These are phyloP conservation scores for Chrysosphaeria jannelii DNA, from an alignment of 2,329 filamentous ascomycete genomes.

Conservation along the genomic window DNA sequence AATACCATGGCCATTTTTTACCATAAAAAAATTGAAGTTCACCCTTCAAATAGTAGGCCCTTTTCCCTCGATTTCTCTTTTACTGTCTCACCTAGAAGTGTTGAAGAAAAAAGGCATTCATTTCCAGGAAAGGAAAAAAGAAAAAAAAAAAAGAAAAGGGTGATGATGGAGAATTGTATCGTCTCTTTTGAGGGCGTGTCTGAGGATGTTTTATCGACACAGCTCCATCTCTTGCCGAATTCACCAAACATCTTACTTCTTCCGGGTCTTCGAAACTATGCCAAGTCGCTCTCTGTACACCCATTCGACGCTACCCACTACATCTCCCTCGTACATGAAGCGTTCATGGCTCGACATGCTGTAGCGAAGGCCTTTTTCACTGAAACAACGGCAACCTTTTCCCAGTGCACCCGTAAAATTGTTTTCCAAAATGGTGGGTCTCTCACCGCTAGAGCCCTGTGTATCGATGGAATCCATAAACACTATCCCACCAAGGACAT, in stretches of 20 bases:
- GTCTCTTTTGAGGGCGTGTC: slow-evolving; percentile 27
- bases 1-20: background rate
- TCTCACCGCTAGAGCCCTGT: slow-evolving; percentile 20
- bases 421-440: slow-evolving; percentile 31
- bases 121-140: too few species aligned
- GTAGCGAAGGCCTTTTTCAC: slow-evolving; percentile 20
- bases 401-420: slow-evolving; percentile 9
- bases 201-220: slow-evolving; percentile 21
- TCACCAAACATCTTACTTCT: slow-evolving; percentile 27
- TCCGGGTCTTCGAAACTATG: slow-evolving; percentile 18
- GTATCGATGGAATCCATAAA: slow-evolving; percentile 10
- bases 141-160: too few species aligned
- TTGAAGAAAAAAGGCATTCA: background rate
- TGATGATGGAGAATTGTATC: slow-evolving; percentile 15
- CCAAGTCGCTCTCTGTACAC: slow-evolving; percentile 6
- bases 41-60: background rate
- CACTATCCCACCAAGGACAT: slow-evolving; percentile 19
- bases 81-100: background rate
- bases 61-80: background rate
- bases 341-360: slow-evolving; percentile 15
- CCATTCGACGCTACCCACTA: slow-evolving; percentile 11
- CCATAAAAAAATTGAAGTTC: background rate
- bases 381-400: slow-evolving; percentile 2
- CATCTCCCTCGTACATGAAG: slow-evolving; percentile 20
- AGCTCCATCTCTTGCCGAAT: slow-evolving; percentile 26